Evolutionary conservation across 2,329 filamentous ascomycete genomes (phyloP).

Genomic region (Cucurbitaria berberidis): DNA sequence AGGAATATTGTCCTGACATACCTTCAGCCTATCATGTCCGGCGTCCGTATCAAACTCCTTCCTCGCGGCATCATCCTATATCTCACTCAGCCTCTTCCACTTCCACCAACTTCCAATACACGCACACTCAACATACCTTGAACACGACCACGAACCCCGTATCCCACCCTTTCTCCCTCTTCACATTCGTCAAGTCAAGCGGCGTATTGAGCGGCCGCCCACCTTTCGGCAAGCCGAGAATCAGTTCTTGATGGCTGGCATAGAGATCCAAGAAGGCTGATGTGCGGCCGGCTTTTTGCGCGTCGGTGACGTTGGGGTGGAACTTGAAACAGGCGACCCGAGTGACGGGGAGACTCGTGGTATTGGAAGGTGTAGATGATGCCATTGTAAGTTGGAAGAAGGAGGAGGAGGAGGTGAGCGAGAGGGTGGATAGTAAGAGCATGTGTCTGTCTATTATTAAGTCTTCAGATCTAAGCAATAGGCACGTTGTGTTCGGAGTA

Average conservation of each 20-base stretch:
- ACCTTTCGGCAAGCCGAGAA: slow-evolving; percentile 23
- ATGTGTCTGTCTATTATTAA: neutral
- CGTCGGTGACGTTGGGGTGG: slow-evolving; percentile 15
- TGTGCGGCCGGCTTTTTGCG: slow-evolving; percentile 30
- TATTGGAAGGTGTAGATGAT: neutral
- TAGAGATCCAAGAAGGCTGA: slow-evolving; percentile 31
- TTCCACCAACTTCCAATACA: neutral
- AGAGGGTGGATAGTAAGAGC: neutral
- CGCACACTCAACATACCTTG: slow-evolving; percentile 26
- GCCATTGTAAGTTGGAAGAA: slow-evolving; percentile 2
- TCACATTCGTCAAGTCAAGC: slow-evolving; percentile 28
- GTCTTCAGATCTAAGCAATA: too few relatives aligned
- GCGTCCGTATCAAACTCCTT: slow-evolving; percentile 29
- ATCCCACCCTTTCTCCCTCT: slow-evolving; percentile 33
- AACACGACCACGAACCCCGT: slow-evolving; percentile 34
- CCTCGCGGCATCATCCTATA: slow-evolving; percentile 27
- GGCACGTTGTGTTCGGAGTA: neutral
- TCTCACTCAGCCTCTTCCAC: neutral
- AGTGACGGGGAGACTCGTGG: slow-evolving; percentile 15
- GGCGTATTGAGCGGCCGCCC: slow-evolving; percentile 29
- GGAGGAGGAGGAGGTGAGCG: neutral
- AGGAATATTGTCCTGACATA: slow-evolving; percentile 11
- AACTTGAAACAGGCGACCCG: slow-evolving; percentile 36
- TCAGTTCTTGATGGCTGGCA: slow-evolving; percentile 21
- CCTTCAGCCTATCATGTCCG: slow-evolving; percentile 34